Base-by-base conservation (phyloP, 1,284 basidiomycete genomes). In the Inonotus obliquus region DNA sequence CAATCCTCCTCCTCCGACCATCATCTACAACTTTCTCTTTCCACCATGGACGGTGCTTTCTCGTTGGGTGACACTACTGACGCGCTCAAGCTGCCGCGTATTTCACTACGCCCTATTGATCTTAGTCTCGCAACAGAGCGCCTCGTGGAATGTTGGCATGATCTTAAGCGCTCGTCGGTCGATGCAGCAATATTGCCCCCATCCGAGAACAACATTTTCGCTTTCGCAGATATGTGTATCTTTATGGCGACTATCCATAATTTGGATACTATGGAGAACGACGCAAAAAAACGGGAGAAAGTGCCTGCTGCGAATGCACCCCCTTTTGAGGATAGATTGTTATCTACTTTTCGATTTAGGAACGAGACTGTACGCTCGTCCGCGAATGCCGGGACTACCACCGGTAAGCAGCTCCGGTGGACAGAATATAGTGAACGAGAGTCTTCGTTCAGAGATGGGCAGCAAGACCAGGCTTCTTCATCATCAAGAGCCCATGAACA, bases 151-250 rank as follows among this genome's bases (percentile, higher is more conserved):
- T 17, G 45, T 11, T 61, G 60, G 60, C 13, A 48, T 41, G 23
- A 17, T n/a, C 59, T 63, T 4, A 59, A 54, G 25, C 32, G 41
- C 35, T 45, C 58, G 10, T 51, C 58, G 23, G 62, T 44, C 11
- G 62, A 63, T 23, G 62, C 59, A 1, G 59, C 59, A 2, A 39
- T 60, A 27, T 35, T 45, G 1, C 19, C 52, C 9, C 13, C 27
- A 32, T 52, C 51, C 29, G 47, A 49, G 7, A 41, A 32, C 7
- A 63, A 48, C n/a, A 32, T 63, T 1, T 63, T 60, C 45, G 35
- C 39, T n/a, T 63, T 63, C 49, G 29, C 47, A 38, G 54, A 63
- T 6, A 53, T 25, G n/a, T 63, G 62, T 25, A 14, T 63, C 13
- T 60, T 44, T 29, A 51, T 63, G 11, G 53, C 41, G 21, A 57